A percentile compares a stretch with the other conserved stretches of the same genome.
These are phyloP conservation scores for Volvariella surrecta DNA, from an alignment of 1,284 basidiomycete genomes.

Conservation along the genomic window DNA sequence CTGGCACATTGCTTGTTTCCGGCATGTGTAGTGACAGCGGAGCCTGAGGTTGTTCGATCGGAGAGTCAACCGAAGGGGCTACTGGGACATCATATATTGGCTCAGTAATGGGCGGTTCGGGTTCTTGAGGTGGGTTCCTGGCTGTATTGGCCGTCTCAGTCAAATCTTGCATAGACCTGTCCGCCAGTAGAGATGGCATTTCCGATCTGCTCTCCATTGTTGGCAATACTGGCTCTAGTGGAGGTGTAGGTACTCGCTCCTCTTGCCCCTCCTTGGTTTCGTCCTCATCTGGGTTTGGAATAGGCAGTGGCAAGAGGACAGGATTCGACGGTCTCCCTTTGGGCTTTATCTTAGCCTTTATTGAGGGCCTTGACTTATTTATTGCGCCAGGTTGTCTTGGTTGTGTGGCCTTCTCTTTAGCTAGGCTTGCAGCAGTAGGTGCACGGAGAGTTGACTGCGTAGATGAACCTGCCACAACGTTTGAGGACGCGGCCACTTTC, in stretches of 20 bases:
- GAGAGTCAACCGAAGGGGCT: not conserved
- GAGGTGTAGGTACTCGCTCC: slow-evolving; percentile 3
- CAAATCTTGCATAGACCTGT: too few relatives aligned
- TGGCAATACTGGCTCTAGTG: too few relatives aligned
- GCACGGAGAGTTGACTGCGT: not conserved
- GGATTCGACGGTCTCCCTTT: slow-evolving; percentile 21
- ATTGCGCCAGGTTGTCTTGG: not conserved
- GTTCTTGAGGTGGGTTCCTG: too few relatives aligned
- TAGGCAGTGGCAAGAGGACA: slow-evolving; percentile 11
- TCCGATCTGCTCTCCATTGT: too few relatives aligned
- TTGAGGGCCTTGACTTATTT: slow-evolving; percentile 3
- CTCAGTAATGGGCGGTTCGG: too few relatives aligned
- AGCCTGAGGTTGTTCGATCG: not conserved
- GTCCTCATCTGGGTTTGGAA: slow-evolving; percentile 16
- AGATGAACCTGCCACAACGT: not conserved
- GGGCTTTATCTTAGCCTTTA: slow-evolving; percentile 13
- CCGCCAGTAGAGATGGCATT: too few relatives aligned
- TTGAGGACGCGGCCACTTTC: slow-evolving; percentile 5
- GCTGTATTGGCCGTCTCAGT: too few relatives aligned
- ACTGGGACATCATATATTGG: too few relatives aligned
- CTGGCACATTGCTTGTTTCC: too few relatives aligned
- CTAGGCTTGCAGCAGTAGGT: not conserved
- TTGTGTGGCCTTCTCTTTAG: not conserved
- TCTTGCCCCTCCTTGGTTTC: slow-evolving; percentile 11
- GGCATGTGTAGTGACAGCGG: too few relatives aligned